phyloP scores from a whole-genome alignment of 768 basidiomycete genomes.

The Porphyrellus cyaneotinctus region DNA sequence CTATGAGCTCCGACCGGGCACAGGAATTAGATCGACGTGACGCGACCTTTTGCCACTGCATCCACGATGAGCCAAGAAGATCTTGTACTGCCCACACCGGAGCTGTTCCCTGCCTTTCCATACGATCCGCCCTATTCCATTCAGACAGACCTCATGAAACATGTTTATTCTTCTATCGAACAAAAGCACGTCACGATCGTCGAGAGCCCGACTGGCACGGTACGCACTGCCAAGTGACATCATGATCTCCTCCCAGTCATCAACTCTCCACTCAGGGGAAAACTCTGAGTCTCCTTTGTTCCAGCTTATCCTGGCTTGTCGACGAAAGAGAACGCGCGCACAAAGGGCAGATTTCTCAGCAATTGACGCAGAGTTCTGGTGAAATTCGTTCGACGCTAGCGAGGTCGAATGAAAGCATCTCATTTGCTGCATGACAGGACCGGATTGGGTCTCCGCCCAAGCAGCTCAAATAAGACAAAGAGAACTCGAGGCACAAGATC shows the following conservation, averaged over 20 bases:
- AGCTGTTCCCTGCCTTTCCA: slow-evolving; percentile 74
- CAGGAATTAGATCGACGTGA: slow-evolving; percentile 1
- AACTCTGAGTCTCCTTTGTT: slow-evolving; percentile 75
- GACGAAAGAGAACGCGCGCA: slow-evolving; percentile 68
- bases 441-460: slow-evolving; percentile 75
- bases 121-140: slow-evolving; percentile 80
- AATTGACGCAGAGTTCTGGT: slow-evolving; percentile 26
- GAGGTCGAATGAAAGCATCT: slow-evolving; percentile 23
- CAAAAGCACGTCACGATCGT: slow-evolving; percentile 71
- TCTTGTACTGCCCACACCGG: slow-evolving; percentile 55
- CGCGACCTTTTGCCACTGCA: slow-evolving; percentile 3
- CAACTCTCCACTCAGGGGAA: slow-evolving; percentile 60
- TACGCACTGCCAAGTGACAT: slow-evolving; percentile 30
- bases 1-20: too few relatives aligned
- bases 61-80: slow-evolving; percentile 14
- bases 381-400: background rate
- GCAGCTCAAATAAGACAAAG: slow-evolving; percentile 59
- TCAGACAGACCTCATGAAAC: slow-evolving; percentile 83
- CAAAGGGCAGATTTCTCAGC: slow-evolving; percentile 55
- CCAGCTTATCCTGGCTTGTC: slow-evolving; percentile 68
- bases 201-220: slow-evolving; percentile 88
- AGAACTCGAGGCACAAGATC: slow-evolving; percentile 65
- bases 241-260: background rate
- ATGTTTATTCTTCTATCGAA: slow-evolving; percentile 79
- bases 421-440: slow-evolving; percentile 35